Evolutionary conservation across 441 rosid genomes (phyloP), one percentile per base, ranked within the genome.

Genomic region (Breynia disticha): DNA sequence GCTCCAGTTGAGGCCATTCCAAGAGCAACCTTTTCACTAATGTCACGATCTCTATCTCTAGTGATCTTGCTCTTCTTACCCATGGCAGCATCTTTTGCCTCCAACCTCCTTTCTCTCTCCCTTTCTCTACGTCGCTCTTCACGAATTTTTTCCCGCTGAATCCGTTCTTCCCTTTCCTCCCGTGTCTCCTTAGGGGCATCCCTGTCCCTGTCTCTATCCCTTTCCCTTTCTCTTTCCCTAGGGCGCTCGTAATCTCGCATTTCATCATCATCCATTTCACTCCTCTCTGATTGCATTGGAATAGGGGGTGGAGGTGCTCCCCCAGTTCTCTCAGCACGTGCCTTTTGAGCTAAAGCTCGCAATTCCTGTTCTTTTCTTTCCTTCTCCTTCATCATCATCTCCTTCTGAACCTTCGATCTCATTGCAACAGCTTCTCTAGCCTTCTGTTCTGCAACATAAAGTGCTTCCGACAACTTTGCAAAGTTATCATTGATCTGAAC

Each of bases 381-480:
- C 60, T 86, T 88, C 73, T 93, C 98, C 79, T 86, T 93, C 91
- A 86, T 76, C 71, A 60, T 11, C 95, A 93, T 84, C 75, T 88
- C 98, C 60, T 81, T 86, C 47, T 86, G 91, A 60, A 93, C 97
- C 79, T 88, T 93, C 7, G 95, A 82, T 55, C 98, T 76, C 98
- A 93, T 86, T 14, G 90, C 76, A 58, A 93, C 97, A 50, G 96
- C 98, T 73, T 88, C 97, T 68, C 97, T 79, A 57, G 97, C 99
- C 82, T 89, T 93, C 72, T 89, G 97, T 69, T 89, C 97, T n/a
- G 97, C 85, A 56, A 89, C 95, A 68, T 84, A 89, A 10, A 93
- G 83, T 2, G 96, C 79, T 67, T 89, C 99, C 1, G 98, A 84
- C 7, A 93, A 72, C 80, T 93, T 93, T 2, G 96, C 96, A 70